Conservation (phyloP, 805 yeast genomes). For the Candida andamanensis region DNA sequence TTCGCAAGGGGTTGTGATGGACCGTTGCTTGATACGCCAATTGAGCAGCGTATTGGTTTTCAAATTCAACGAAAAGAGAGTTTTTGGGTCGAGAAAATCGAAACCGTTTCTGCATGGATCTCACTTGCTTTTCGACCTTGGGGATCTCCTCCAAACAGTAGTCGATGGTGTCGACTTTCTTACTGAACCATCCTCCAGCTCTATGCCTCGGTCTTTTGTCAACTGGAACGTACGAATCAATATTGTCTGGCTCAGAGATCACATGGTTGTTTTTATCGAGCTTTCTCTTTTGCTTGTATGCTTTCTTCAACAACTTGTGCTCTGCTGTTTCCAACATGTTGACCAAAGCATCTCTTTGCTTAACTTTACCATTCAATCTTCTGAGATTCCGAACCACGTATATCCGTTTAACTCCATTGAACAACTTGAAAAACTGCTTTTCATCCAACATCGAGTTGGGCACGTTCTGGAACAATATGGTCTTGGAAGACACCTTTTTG, state of each 20-base stretch:
- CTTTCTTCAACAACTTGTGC: slow-evolving; percentile 50
- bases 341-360: slow-evolving; percentile 56
- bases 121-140: slow-evolving; percentile 51
- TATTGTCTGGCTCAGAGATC: slow-evolving; percentile 42
- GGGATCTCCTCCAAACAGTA: slow-evolving; percentile 55
- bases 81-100: slow-evolving; percentile 58
- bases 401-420: slow-evolving; percentile 76
- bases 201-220: slow-evolving; percentile 64
- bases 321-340: slow-evolving; percentile 63
- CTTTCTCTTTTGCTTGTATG: slow-evolving; percentile 59
- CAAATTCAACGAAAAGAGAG: slow-evolving; percentile 75
- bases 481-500: slow-evolving; percentile 66
- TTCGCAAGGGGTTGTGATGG: slow-evolving; percentile 61
- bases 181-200: slow-evolving; percentile 37
- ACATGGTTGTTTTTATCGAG: slow-evolving; percentile 59
- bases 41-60: slow-evolving; percentile 70
- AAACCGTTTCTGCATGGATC: slow-evolving; percentile 48
- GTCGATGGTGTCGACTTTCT: slow-evolving; percentile 59
- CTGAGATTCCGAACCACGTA: slow-evolving; percentile 71
- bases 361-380: slow-evolving; percentile 50
- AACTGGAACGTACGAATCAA: slow-evolving; percentile 55
- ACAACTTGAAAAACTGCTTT: slow-evolving; percentile 65
- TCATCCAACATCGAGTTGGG: slow-evolving; percentile 72
- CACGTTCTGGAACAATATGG: slow-evolving; percentile 79
- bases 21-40: slow-evolving; percentile 59